Evolutionary conservation across 164 flowering plant genomes (phyloP), one percentile per base, ranked within the genome.

Genomic region (Aristolochia contorta): DNA sequence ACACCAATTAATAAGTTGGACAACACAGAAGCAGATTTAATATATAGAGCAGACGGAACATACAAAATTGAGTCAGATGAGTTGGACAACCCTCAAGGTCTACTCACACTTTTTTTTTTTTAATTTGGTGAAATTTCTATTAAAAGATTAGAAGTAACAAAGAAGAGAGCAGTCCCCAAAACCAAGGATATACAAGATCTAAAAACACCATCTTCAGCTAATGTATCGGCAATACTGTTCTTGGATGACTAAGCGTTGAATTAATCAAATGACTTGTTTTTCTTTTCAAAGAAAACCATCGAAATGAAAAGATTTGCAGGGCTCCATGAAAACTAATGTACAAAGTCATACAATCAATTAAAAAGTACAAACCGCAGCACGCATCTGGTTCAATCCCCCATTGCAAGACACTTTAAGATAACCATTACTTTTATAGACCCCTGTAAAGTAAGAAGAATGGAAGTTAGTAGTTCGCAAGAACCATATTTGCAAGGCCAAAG

Each of bases 351-450:
- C 56, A 43, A 56, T 23, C 24, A 56, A 62, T 23, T 58, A 49
- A 61, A 48, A 60, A 45, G 37, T 48, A 77, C 91, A 57, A 62
- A 94, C 99, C 75, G 91, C 99, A 61, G 99, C 81, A 58, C 97
- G 96, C 99, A 94, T 94, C 75, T 94, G 99, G 72, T 94, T 94
- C 71, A 94, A 72, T 33, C 99, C 97, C 12, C 99, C 99, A 79
- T 94, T 94, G 78, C 99, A 91, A 64, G 96, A 83, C 21, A 94
- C 90, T 69, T 65, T 84, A 16, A 94, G 94, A 76, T 76, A 91
- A 27, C 99, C 99, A 71, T 87, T 91, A 76, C 93, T 91, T 64
- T 68, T 77, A 67, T 94, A 94, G 57, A 75, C 79, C 70, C 99
- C 99, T 94, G 85, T 69, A 77, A 63, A 43, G 32, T 45, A 60